Evolutionary conservation across 345 rosid genomes (phyloP).

Genomic region (Murraya koenigii): DNA sequence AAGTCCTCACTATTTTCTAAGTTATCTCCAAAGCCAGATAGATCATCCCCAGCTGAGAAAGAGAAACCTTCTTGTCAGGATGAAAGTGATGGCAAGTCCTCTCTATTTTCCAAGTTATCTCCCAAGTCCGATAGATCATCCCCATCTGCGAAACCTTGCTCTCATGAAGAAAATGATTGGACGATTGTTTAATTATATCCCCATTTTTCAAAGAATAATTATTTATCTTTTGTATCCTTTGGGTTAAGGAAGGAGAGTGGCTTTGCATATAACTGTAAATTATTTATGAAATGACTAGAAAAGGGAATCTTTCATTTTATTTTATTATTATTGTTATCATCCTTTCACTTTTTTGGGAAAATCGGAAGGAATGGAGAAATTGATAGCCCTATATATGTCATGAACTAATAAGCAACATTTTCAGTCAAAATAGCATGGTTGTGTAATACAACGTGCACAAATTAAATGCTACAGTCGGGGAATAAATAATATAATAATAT

Average conservation of each 20-base stretch:
- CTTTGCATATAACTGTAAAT: conserved; percentile 39
- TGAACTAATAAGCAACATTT: not conserved
- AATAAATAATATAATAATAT: no score
- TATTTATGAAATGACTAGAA: not conserved
- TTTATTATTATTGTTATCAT: no score
- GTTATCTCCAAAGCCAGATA: conserved; percentile 66
- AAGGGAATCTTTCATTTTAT: not conserved
- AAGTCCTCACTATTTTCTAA: conserved; percentile 77
- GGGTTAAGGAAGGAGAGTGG: conserved; percentile 4
- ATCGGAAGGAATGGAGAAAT: not conserved
- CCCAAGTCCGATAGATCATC: conserved; percentile 2
- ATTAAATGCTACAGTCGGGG: not conserved
- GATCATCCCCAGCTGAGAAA: conserved; percentile 23
- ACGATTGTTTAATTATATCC: conserved; percentile 41
- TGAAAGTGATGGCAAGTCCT: conserved; percentile 67
- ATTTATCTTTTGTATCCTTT: not conserved
- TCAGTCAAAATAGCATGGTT: no score
- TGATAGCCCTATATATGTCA: not conserved
- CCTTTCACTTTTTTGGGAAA: not conserved
- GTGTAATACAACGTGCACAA: not conserved
- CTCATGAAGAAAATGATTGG: conserved; percentile 54
- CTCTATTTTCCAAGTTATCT: conserved; percentile 20
- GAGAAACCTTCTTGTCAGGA: conserved; percentile 29
- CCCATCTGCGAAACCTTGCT: conserved; percentile 18
- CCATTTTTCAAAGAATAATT: not conserved